phyloP scores from a whole-genome alignment of 306 rosid species.

The Quercus aquifolioides region DNA sequence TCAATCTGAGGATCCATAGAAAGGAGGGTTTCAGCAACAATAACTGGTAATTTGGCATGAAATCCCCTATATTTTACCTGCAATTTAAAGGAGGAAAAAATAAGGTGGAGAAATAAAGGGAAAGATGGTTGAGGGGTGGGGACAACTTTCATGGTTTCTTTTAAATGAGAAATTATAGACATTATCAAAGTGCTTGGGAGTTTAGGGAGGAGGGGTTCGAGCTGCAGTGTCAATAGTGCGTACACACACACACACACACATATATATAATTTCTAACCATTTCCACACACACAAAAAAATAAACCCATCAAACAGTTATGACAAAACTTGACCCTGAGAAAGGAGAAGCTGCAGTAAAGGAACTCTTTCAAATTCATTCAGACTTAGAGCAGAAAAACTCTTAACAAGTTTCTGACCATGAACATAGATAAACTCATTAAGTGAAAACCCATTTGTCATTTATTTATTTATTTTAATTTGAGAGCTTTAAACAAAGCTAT shows the following conservation, averaged over 20 bases:
- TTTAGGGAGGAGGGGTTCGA: no score
- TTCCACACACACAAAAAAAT: no score
- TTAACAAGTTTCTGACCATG: no score
- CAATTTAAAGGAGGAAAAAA: conserved; percentile 16
- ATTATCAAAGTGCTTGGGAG: no score
- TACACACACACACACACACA: no score
- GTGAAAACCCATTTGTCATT: no score
- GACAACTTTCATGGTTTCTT: not conserved
- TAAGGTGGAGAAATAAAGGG: not conserved
- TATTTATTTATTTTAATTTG: no score
- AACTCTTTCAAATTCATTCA: not conserved
- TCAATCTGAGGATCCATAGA: conserved; percentile 75
- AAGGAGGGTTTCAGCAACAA: conserved; percentile 91
- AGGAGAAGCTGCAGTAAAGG: no score
- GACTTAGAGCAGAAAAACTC: not conserved
- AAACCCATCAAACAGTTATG: not conserved
- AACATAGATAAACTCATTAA: no score
- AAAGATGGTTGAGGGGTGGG: not conserved
- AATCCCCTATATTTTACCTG: conserved; percentile 77
- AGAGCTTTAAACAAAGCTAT: no score
- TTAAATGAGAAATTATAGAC: not conserved
- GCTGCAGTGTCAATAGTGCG: no score
- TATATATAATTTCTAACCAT: no score
- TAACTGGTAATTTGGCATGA: conserved; percentile 71
- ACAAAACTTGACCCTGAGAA: not conserved